Evolutionary conservation across 192 early-diverging fungal species (phyloP).

Genomic region (Pilaira anomala): DNA sequence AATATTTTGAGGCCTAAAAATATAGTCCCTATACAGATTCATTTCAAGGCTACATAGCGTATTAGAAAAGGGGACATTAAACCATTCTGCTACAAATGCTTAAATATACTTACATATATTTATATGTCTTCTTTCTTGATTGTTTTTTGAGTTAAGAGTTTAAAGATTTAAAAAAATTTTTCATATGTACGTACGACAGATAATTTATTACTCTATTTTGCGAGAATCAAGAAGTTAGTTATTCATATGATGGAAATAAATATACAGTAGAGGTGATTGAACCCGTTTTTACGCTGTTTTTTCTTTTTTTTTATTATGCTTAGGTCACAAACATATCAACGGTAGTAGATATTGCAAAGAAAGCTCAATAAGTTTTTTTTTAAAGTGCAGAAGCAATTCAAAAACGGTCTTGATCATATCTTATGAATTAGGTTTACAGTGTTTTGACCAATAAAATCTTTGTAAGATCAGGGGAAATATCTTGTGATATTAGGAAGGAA

Average conservation of each 20-base stretch:
- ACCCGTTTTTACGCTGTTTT: conserved; percentile 1
- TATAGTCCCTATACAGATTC: background rate
- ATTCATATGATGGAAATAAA: conserved; percentile 11
- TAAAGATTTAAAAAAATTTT: background rate
- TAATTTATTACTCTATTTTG: conserved; percentile 1
- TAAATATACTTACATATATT: conserved; percentile 8
- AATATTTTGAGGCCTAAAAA: conserved; percentile 11
- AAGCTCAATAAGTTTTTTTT: conserved; percentile 4
- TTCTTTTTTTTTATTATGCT: background rate
- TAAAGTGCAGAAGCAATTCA: conserved; percentile 17
- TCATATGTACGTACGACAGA: background rate
- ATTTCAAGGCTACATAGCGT: conserved; percentile 1
- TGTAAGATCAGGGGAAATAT: no score
- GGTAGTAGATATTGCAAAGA: conserved; percentile 8
- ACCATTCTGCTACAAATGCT: conserved; percentile 10
- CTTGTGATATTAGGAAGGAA: no score
- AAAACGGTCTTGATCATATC: conserved; percentile 14
- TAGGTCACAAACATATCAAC: conserved; percentile 8
- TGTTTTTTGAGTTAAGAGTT: background rate
- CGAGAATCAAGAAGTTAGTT: conserved; percentile 12
- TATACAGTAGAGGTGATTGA: conserved; percentile 1
- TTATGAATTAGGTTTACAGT: conserved; percentile 6
- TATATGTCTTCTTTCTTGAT: background rate
- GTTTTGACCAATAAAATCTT: no score
- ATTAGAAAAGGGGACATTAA: conserved; percentile 6